Evolutionary conservation across 139 green algal species (phyloP), one percentile per base, ranked within the genome.

Genomic region (Eudorina sp.): DNA sequence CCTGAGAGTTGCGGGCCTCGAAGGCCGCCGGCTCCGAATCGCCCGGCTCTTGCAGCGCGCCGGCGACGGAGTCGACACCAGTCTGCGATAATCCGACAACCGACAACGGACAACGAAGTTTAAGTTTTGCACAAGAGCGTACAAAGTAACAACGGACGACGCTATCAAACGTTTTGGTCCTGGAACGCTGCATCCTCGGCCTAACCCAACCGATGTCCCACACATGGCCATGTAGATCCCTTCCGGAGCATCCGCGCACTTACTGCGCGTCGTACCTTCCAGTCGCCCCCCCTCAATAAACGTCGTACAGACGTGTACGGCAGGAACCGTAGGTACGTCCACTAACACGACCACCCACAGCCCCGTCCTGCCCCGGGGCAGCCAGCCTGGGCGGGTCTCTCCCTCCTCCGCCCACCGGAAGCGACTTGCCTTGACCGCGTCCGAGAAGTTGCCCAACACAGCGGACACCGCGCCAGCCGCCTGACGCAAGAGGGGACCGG

Each of bases 361-460:
- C n/a, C n/a, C n/a, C n/a, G n/a, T n/a, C n/a, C n/a, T n/a, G n/a
- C n/a, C n/a, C n/a, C n/a, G n/a, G n/a, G n/a, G n/a, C n/a, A n/a
- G n/a, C n/a, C n/a, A n/a, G n/a, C n/a, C n/a, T n/a, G n/a, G n/a
- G n/a, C n/a, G n/a, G n/a, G n/a, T n/a, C n/a, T n/a, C n/a, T n/a
- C n/a, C n/a, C n/a, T n/a, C n/a, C 1, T n/a, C n/a, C 1, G 4
- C 60, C 60, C 60, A n/a, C 1, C 70, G 3, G 16, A 68, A n/a
- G 21, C 14, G 21, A 72, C 70, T 16, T 34, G 74, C 78, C 78
- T 74, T 74, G 0, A 76, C 0, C 8, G 80, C 62, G 2, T 76
- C 80, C 60, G 60, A 77, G 80, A 86, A 86, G 58, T 75, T 86
- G 43, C 80, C 80, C 1, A 86, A 0, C 34, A 86, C 60, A 4